Conservation (phyloP, 73 alveolate species). For the Uronychia binucleata region DNA sequence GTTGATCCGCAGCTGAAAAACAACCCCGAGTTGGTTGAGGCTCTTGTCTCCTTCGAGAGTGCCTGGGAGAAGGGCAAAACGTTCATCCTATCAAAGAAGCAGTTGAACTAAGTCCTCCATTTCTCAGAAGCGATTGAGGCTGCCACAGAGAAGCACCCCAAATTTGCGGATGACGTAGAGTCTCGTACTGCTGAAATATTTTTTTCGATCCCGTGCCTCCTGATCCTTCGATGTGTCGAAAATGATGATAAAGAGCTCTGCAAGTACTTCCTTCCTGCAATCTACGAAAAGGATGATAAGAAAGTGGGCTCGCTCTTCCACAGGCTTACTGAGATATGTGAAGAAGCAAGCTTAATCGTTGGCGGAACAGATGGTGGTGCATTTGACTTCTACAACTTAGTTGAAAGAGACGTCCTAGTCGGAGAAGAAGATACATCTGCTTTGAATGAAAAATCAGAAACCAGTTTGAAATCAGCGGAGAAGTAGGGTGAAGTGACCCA, state of each 20-base stretch:
- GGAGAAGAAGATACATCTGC: no score
- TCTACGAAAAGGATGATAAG: conserved; percentile 73
- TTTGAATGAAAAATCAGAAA: no score
- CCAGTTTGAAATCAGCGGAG: no score
- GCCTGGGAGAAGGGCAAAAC: conserved; percentile 88
- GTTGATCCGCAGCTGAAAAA: conserved; percentile 93
- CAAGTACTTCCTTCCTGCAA: conserved; percentile 57
- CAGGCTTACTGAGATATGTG: no score
- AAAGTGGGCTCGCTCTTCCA: no score
- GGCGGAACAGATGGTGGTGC: no score
- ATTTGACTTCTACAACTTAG: no score
- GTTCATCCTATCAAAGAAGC: conserved; percentile 51
- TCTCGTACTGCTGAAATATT: conserved; percentile 69
- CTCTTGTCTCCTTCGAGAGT: conserved; percentile 78
- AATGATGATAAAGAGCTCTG: conserved; percentile 56
- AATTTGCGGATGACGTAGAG: conserved; percentile 60
- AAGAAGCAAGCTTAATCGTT: no score
- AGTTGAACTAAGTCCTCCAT: background rate
- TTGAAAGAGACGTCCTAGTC: no score
- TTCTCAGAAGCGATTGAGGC: conserved; percentile 60
- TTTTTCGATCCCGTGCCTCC: conserved; percentile 75
- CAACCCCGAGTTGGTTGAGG: conserved; percentile 90
- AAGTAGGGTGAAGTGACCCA: no score
- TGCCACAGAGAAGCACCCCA: conserved; percentile 61
- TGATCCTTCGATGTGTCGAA: conserved; percentile 62